Conservation (phyloP, 1,284 basidiomycete species). For the Bjerkandera adusta region DNA sequence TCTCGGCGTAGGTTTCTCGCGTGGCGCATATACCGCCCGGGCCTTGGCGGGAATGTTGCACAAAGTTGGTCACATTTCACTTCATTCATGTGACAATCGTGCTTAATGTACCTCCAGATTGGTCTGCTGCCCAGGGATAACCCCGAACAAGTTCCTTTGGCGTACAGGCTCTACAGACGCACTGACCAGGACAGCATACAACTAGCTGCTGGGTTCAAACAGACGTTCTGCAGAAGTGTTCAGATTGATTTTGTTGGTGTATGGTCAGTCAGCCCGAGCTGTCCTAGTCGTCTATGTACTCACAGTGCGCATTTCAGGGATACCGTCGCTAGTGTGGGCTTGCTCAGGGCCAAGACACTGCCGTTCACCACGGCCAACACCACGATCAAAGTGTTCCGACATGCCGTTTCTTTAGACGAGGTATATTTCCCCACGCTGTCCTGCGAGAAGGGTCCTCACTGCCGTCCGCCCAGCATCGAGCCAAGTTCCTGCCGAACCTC, state of each 20-base stretch:
- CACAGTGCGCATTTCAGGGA: slow-evolving; percentile 25
- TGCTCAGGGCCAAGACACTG: slow-evolving; percentile 34
- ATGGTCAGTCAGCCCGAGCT: slow-evolving; percentile 22
- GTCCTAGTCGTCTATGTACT: background rate
- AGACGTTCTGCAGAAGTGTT: slow-evolving; percentile 47
- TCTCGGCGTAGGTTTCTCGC: slow-evolving; percentile 29
- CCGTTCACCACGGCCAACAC: slow-evolving; percentile 40
- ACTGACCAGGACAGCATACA: slow-evolving; percentile 38
- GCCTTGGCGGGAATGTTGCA: slow-evolving; percentile 45
- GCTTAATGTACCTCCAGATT: slow-evolving; percentile 33
- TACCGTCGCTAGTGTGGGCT: slow-evolving; percentile 39
- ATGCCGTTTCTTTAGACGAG: slow-evolving; percentile 45
- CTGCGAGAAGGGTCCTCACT: no score
- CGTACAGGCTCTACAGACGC: slow-evolving; percentile 54
- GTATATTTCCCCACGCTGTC: slow-evolving; percentile 15
- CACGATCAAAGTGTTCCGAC: slow-evolving; percentile 40
- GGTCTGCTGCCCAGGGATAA: slow-evolving; percentile 51
- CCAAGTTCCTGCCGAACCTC: slow-evolving; percentile 36
- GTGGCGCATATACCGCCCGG: slow-evolving; percentile 49
- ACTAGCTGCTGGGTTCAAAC: slow-evolving; percentile 47
- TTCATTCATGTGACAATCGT: background rate
- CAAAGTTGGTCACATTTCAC: slow-evolving; percentile 22
- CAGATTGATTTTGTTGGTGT: slow-evolving; percentile 49
- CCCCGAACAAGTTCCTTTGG: slow-evolving; percentile 53
- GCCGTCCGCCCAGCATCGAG: slow-evolving; percentile 27